These are phyloP conservation scores for Hordeum vulgare DNA, from an alignment of 176 grass and related monocot species.

Conservation along the genomic window MorexV3_pseudomolecules_assembly NC_058521.1:48197828-48198327, in stretches of 20 bases:
- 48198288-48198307: neutral
- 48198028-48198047: neutral
- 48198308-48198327: neutral
- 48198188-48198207: neutral
- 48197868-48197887: no score
- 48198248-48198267: neutral
- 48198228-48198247: neutral
- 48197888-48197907: no score
- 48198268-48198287: slow-evolving; percentile 5
- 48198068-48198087: neutral
- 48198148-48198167: neutral
- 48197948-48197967: no score
- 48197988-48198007: neutral
- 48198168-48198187: neutral
- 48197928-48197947: no score
- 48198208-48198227: neutral
- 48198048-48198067: neutral
- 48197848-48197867: no score
- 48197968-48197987: neutral
- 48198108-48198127: neutral
- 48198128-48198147: neutral
- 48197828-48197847: no score
- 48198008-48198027: neutral
- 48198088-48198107: neutral
- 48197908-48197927: no score